Evolutionary conservation across 176 grass and related monocot genomes (phyloP), one percentile per base, ranked within the genome.

Genomic region (Bothriochloa decipiens): DNA sequence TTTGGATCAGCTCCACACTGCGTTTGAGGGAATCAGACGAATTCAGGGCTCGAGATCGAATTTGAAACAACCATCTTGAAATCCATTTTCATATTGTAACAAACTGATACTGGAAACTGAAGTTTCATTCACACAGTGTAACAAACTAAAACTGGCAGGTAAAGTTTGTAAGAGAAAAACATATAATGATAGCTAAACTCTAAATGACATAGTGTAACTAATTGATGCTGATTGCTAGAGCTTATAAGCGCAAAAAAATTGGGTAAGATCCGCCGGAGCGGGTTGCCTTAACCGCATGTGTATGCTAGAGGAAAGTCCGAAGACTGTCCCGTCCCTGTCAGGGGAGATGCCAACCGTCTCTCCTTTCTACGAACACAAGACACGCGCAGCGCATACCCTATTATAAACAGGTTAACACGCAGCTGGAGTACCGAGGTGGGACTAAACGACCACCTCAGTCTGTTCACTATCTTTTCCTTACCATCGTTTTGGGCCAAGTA

Each of bases 291-390:
- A 91, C 86, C 89, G 5, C 73, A 75, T 40, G 39, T 32, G 29
- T 2, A 69, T 89, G 83, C 87, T 63, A 66, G 16, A 76, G 78
- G 78, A 78, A 72, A 85, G 87, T 75, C 58, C 74, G 25, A 87
- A 87, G 40, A 70, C 90, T 66, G 9, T 75, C 88, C 90, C 92
- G 94, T 89, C 88, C 90, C 83, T 98, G 87, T 90, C 87, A 91
- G 89, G 92, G 89, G 89, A 90, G 92, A 98, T 90, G 95, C 92
- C 95, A 95, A 95, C 91, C 87, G 69, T 93, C 92, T 93, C 92
- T 95, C 90, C 92, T 93, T 95, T 95, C 63, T 70, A 88, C 81
- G 86, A 91, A 92, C 83, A 92, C 80, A 3, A 7, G 0, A 0
- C 0, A 0, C 0, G 4, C 0, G 5, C 6, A 83, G 58, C 15